Evolutionary conservation across 495 filamentous ascomycete genomes (phyloP), one percentile per base, ranked within the genome.

Genomic region (Lasiosphaeria miniovina): DNA sequence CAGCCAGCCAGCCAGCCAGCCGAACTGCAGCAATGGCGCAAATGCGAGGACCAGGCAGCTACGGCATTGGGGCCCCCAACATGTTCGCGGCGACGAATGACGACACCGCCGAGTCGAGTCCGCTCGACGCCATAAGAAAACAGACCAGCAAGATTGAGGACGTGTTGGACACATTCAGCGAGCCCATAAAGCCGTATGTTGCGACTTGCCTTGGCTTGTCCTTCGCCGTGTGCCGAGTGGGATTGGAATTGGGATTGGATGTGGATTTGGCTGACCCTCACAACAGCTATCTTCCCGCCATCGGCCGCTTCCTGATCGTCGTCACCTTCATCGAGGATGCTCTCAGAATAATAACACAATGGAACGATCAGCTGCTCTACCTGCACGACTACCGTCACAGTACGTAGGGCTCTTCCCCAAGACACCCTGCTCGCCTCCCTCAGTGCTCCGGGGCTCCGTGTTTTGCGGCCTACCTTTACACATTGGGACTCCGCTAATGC

Each of bases 61-160:
- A 97, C 77, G 93, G 96, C 74, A 87, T 98, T 68, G 91, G 89
- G 65, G 79, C 80, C 62, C 86, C 87, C 65, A 86, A 82, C 69
- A 82, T 86, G 55, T 94, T 93, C 65, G 88, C 88, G 45, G 77
- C 75, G 10, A 57, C 59, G 17, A 46, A 35, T 49, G 82, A 67
- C 76, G 84, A 70, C 78, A 78, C 70, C 82, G 84, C 66, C 80
- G 83, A 61, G 78, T 87, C 90, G 35, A 93, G 90, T 77, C 89
- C 94, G 52, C 85, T 98, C 51, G 95, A 96, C 73, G 82, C 88
- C 49, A 93, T 98, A 65, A 84, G 94, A 53, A 87, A 90, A 75
- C 91, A 98, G 73, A 98, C 94, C 36, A 96, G 88, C 84, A 97
- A 96, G 82, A 95, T 98, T 64, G 94, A 98, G 77, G 94, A 98